Evolutionary conservation across 768 basidiomycete species (phyloP).

Genomic region (Lentinula detonsa): DNA sequence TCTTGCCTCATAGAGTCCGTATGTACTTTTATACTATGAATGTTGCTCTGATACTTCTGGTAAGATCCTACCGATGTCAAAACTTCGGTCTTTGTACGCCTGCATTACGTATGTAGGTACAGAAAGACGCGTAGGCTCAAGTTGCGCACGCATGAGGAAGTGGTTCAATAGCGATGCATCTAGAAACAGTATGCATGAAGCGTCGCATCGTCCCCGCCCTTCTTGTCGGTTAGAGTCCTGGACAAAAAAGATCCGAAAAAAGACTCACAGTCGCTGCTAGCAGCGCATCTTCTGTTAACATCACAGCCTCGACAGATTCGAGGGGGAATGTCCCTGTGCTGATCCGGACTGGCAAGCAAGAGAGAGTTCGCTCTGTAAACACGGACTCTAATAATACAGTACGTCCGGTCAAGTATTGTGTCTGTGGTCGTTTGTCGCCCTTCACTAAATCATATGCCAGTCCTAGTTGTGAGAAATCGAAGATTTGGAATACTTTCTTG

Average conservation of each 20-base stretch:
- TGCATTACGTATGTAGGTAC: not conserved
- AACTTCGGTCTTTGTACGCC: not conserved
- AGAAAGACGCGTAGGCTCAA: not conserved
- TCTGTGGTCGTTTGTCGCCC: slow-evolving; percentile 1
- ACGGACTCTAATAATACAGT: slow-evolving; percentile 11
- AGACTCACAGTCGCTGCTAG: slow-evolving; percentile 17
- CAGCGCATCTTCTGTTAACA: slow-evolving; percentile 30
- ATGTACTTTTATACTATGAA: not conserved
- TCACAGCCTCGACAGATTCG: slow-evolving; percentile 17
- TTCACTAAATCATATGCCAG: slow-evolving; percentile 11
- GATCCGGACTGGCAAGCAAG: not conserved
- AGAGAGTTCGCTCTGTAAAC: not conserved
- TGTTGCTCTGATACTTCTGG: not conserved
- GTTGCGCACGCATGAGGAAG: not conserved
- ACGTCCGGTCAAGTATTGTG: slow-evolving; percentile 11
- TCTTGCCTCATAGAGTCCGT: not conserved
- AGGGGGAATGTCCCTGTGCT: slow-evolving; percentile 6
- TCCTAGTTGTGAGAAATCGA: slow-evolving; percentile 26
- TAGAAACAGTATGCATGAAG: not conserved
- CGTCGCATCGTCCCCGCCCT: not conserved
- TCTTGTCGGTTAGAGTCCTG: not conserved
- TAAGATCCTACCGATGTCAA: not conserved
- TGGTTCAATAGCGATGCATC: too few relatives aligned
- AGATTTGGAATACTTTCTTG: slow-evolving; percentile 14
- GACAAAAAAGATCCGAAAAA: not conserved